Base-by-base conservation (phyloP, 306 rosid genomes). In the Amphicarpaea edgeworthii region DNA sequence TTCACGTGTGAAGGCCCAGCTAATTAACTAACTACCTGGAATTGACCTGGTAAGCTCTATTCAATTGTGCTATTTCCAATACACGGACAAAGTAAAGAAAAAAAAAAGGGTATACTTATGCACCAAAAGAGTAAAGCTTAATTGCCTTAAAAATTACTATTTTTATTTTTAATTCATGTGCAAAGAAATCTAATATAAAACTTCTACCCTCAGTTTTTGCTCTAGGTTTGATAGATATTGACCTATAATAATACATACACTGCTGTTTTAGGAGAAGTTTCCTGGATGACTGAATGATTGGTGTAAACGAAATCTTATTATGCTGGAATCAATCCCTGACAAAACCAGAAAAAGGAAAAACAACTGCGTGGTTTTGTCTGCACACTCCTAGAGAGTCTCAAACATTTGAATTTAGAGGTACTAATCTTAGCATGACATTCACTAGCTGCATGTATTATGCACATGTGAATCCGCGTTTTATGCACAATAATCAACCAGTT, bases 381-480 rank as follows among this genome's bases (percentile, higher is more conserved):
- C 77, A 73, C 83, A 62, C 70, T 57, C 86, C 82, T 81, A 72
- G 87, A 79, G 79, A 83, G 90, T 85, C 86, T 87, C 85, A 78
- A 84, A 74, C 74, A 71, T 85, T 81, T 86, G 89, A 89, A 87
- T 80, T 86, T 63, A 65, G 81, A 60, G 83, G 78, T 70, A 51
- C 53, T 45, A 84, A 77, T 73, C 42, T 64, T 77, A 78, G 81
- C 73, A 74, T 77, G 83, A 71, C 83, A 74, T 74, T 70, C 72
- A 76, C 72, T 47, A 68, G 50, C 73, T 60, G 54, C 59, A 51
- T 79, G 82, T 58, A 79, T 75, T 80, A 77, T 84, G 92, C 88
- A 79, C 97, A 86, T 90, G 96, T 86, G 90, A 86, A 83, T 84
- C 95, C 90, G 90, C 81, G 80, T 86, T 87, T 88, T 87, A 54